Evolutionary conservation across 257 asterid species (phyloP).

Genomic region (Verbascum thapsus): DNA sequence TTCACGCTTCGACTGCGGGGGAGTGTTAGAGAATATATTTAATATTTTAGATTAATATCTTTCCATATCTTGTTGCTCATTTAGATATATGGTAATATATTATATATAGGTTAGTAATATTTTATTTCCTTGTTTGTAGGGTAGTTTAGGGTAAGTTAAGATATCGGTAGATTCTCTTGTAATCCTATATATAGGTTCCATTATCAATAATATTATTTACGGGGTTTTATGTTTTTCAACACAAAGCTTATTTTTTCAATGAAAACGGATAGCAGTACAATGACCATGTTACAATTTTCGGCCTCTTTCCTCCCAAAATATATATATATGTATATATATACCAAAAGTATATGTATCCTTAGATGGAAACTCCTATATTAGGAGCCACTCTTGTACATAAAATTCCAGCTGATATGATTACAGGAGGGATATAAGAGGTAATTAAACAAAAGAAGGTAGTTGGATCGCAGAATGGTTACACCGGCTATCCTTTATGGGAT

Average conservation of each 20-base stretch:
- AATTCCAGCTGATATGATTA: constrained; percentile 18
- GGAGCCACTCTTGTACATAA: constrained; percentile 22
- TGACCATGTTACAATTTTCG: not conserved
- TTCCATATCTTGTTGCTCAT: too few species aligned
- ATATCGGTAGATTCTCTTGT: too few species aligned
- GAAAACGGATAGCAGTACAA: not conserved
- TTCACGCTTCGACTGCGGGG: too few species aligned
- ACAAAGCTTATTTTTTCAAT: constrained; percentile 1
- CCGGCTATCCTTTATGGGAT: not conserved
- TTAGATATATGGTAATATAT: too few species aligned
- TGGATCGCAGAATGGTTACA: constrained; percentile 8
- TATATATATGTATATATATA: not conserved
- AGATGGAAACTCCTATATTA: constrained; percentile 25
- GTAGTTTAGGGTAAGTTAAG: too few species aligned
- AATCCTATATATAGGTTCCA: too few species aligned
- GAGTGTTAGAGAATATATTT: too few species aligned
- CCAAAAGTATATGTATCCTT: constrained; percentile 12
- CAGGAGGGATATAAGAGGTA: not conserved
- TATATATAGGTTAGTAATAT: too few species aligned
- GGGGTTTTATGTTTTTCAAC: too few species aligned
- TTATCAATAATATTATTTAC: too few species aligned
- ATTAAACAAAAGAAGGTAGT: not conserved
- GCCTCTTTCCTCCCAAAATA: constrained; percentile 1
- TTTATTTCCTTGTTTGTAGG: too few species aligned
- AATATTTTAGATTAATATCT: too few species aligned